Evolutionary conservation across 768 basidiomycete species (phyloP).

Genomic region (Fistulinella prunicolor): DNA sequence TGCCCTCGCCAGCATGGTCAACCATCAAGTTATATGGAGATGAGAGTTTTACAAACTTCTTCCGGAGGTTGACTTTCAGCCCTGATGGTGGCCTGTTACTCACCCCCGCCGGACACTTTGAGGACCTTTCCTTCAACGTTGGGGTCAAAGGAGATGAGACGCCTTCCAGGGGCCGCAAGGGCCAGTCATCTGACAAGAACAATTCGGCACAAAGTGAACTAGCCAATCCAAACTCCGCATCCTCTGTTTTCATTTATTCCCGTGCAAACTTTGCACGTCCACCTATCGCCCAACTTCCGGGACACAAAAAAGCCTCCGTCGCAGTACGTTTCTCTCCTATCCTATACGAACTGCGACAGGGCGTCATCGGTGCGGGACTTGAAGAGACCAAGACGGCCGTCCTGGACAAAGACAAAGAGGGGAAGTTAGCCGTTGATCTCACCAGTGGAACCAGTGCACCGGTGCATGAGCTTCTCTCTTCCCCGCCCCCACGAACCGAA

Average conservation of each 20-base stretch:
- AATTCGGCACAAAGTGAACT: slow-evolving; percentile 28
- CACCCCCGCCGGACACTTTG: slow-evolving; percentile 96
- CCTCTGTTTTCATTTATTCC: slow-evolving; percentile 92
- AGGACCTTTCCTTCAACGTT: slow-evolving; percentile 71
- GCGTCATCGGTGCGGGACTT: slow-evolving; percentile 37
- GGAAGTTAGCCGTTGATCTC: slow-evolving; percentile 58
- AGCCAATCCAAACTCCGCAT: slow-evolving; percentile 38
- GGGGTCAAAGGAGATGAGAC: slow-evolving; percentile 35
- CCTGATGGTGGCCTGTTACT: slow-evolving; percentile 92
- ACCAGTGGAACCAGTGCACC: slow-evolving; percentile 32
- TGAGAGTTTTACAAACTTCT: slow-evolving; percentile 94
- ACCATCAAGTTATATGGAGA: slow-evolving; percentile 89
- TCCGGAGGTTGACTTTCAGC: slow-evolving; percentile 89
- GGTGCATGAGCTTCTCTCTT: slow-evolving; percentile 8
- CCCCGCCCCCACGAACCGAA: slow-evolving; percentile 16
- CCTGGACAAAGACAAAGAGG: slow-evolving; percentile 67
- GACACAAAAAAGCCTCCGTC: slow-evolving; percentile 93
- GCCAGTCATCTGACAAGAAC: slow-evolving; percentile 41
- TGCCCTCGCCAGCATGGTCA: slow-evolving; percentile 60
- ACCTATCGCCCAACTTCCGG: slow-evolving; percentile 92
- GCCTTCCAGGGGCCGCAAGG: slow-evolving; percentile 57
- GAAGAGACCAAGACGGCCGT: slow-evolving; percentile 54
- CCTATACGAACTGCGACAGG: slow-evolving; percentile 82
- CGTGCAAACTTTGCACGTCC: slow-evolving; percentile 91
- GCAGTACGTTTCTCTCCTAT: slow-evolving; percentile 93